phyloP scores from a whole-genome alignment of 257 asterid genomes.

The Thymus mandschuricus region DNA sequence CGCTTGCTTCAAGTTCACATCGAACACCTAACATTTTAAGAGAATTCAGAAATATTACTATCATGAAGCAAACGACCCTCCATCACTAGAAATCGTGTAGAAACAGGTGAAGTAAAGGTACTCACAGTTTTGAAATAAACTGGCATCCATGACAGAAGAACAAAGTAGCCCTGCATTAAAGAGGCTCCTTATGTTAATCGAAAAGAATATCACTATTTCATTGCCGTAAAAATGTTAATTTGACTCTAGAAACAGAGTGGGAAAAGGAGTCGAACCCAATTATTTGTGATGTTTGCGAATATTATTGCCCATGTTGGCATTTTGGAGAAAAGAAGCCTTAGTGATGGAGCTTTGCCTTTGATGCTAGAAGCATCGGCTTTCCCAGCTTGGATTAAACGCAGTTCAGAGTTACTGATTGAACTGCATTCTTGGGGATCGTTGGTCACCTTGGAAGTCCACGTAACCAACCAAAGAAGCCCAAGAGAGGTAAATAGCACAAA shows the following conservation, averaged over 20 bases:
- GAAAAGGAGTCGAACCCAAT: constrained; percentile 61
- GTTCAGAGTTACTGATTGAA: constrained; percentile 62
- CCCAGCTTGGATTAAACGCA: constrained; percentile 82
- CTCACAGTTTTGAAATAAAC: constrained; percentile 94
- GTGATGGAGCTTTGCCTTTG: constrained; percentile 66
- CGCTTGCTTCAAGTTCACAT: constrained; percentile 91
- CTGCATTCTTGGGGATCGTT: constrained; percentile 74
- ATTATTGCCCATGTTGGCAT: constrained; percentile 93
- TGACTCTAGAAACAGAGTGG: not conserved
- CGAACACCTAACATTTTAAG: constrained; percentile 56
- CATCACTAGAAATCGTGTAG: not conserved
- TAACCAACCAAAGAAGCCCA: constrained; percentile 78
- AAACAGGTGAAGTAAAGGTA: constrained; percentile 8
- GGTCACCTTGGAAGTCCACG: constrained; percentile 60
- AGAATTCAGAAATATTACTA: not conserved
- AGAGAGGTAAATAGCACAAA: constrained; percentile 81
- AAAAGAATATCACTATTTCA: constrained; percentile 1
- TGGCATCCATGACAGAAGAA: constrained; percentile 99
- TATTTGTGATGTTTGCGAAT: constrained; percentile 80
- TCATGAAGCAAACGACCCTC: not conserved
- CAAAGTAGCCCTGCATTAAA: constrained; percentile 89
- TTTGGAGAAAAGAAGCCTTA: constrained; percentile 70
- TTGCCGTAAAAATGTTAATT: not conserved
- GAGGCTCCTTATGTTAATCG: not conserved
- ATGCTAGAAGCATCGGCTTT: constrained; percentile 51